A percentile compares a stretch with the other conserved stretches of the same genome.
Evolutionary conservation across 768 basidiomycete genomes (phyloP).

Genomic region (Mycena albidolilacea): DNA sequence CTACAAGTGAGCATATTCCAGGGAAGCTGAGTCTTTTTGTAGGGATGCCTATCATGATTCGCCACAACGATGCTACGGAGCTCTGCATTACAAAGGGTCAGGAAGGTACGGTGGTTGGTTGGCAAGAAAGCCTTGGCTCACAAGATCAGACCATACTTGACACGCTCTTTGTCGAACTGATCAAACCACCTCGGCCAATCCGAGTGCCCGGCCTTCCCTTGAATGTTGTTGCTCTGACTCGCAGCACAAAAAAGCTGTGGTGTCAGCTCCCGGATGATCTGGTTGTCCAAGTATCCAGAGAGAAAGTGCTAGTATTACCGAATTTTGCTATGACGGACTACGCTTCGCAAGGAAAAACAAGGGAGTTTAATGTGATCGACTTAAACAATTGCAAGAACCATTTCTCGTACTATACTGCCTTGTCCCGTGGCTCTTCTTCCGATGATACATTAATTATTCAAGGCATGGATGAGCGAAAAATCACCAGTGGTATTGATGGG

Average conservation of each 20-base stretch:
- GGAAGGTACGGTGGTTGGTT: too few relatives aligned
- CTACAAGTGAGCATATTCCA: conserved; percentile 39
- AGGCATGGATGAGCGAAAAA: conserved; percentile 42
- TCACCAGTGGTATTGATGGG: conserved; percentile 46
- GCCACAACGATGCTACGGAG: conserved; percentile 51
- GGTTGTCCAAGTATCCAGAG: too few relatives aligned
- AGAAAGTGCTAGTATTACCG: too few relatives aligned
- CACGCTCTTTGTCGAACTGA: conserved; percentile 32
- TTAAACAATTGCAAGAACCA: too few relatives aligned
- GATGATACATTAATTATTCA: conserved; percentile 47
- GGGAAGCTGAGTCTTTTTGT: conserved; percentile 30
- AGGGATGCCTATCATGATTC: conserved; percentile 53
- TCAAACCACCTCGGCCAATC: too few relatives aligned
- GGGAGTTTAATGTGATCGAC: too few relatives aligned
- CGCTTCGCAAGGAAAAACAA: too few relatives aligned
- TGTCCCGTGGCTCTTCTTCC: conserved; percentile 46
- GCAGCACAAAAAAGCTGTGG: too few relatives aligned
- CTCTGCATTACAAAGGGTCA: conserved; percentile 42
- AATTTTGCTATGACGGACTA: too few relatives aligned
- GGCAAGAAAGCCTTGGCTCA: conserved; percentile 2
- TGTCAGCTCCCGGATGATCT: too few relatives aligned
- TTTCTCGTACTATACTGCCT: conserved; percentile 35
- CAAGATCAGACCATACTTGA: conserved; percentile 41
- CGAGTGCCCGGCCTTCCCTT: too few relatives aligned
- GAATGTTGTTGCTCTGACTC: too few relatives aligned